These are phyloP conservation scores for Platanus orientalis DNA, from an alignment of 164 flowering plant species.

Conservation along the genomic window DNA sequence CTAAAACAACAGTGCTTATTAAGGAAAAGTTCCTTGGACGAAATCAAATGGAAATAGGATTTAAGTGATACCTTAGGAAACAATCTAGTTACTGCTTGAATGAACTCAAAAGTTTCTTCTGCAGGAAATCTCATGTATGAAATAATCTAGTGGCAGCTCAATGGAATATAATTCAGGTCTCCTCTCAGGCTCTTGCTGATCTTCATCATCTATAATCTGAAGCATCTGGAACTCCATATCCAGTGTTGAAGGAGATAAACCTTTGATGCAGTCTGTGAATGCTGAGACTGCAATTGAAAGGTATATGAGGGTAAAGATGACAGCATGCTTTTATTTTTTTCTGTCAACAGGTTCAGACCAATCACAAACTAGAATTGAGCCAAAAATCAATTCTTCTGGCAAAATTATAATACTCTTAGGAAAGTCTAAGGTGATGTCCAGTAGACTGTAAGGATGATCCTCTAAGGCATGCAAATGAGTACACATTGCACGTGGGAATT, in stretches of 20 bases:
- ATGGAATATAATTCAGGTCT: slow-evolving; percentile 59
- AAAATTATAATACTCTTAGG: too few species aligned
- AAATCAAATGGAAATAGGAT: background rate
- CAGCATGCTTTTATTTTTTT: too few species aligned
- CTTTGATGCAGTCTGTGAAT: slow-evolving; percentile 81
- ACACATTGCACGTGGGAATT: background rate
- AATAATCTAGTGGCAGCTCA: slow-evolving; percentile 77
- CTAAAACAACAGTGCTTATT: too few species aligned
- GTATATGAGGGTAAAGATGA: background rate
- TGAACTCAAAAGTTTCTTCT: slow-evolving; percentile 83
- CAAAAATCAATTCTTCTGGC: too few species aligned
- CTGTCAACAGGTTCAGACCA: background rate
- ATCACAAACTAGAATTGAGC: background rate
- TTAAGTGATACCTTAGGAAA: slow-evolving; percentile 65
- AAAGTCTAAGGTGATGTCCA: too few species aligned
- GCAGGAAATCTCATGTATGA: slow-evolving; percentile 65
- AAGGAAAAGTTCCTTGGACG: too few species aligned
- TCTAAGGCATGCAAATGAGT: slow-evolving; percentile 8
- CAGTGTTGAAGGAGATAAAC: slow-evolving; percentile 74
- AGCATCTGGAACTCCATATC: slow-evolving; percentile 95
- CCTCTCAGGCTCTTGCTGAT: slow-evolving; percentile 45
- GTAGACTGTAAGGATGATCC: background rate
- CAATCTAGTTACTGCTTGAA: slow-evolving; percentile 76
- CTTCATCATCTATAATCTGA: slow-evolving; percentile 78
- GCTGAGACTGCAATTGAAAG: slow-evolving; percentile 51